Conservation (phyloP, 2,329 filamentous ascomycete genomes). For the Zasmidium angulare region DNA sequence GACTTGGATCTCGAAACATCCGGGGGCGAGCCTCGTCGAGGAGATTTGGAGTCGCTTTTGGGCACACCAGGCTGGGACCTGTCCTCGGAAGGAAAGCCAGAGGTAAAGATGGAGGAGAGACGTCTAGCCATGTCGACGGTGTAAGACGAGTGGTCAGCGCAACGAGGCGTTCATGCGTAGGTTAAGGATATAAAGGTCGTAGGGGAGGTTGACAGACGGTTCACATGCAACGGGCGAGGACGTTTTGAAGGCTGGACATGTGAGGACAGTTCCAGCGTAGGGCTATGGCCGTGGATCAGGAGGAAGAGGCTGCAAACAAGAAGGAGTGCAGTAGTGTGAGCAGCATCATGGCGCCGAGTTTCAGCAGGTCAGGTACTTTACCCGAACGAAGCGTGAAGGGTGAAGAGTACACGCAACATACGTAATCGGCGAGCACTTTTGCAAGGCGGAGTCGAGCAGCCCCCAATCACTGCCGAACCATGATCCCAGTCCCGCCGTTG, state of each 20-base stretch:
- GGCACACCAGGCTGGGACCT: slow-evolving; percentile 9
- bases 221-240: neutral
- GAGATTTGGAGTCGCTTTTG: slow-evolving; percentile 13
- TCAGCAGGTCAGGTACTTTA: neutral
- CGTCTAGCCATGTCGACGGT: slow-evolving; percentile 20
- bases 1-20: slow-evolving; percentile 19
- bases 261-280: no score
- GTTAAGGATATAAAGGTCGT: neutral
- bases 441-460: neutral
- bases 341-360: neutral
- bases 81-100: slow-evolving; percentile 17
- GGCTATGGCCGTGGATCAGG: no score
- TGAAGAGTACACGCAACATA: no score
- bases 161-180: neutral
- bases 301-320: neutral
- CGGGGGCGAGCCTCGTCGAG: slow-evolving; percentile 16
- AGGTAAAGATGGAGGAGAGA: slow-evolving; percentile 24
- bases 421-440: neutral
- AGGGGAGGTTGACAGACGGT: neutral
- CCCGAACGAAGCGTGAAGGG: neutral
- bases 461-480: neutral
- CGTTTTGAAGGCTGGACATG: slow-evolving; percentile 2
- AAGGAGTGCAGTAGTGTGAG: neutral
- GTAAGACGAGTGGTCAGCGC: neutral
- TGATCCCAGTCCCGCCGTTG: neutral